These are phyloP conservation scores for Chamaecyparis obtusa DNA, from an alignment of 75 land plant species.

Conservation along the genomic window DNA sequence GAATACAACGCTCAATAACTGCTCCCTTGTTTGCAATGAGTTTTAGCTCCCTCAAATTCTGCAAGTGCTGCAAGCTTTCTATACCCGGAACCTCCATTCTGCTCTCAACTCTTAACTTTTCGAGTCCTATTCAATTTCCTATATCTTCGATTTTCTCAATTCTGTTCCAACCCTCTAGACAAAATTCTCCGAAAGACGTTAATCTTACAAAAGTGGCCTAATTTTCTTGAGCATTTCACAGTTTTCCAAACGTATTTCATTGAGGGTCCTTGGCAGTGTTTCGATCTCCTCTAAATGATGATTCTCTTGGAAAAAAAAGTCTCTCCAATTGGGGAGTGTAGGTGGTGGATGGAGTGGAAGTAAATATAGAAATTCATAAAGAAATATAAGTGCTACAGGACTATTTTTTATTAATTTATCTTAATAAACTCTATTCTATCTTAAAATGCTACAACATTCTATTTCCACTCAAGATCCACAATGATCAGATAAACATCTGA, in stretches of 20 bases:
- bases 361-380: no score
- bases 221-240: not conserved
- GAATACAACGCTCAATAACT: not conserved
- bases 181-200: not conserved
- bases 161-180: fast-evolving
- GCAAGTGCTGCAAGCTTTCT: no score
- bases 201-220: not conserved
- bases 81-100: no score
- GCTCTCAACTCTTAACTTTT: no score
- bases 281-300: not conserved
- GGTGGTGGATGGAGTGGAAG: no score
- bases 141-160: not conserved
- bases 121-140: not conserved
- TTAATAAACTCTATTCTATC: no score
- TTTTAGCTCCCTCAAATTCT: not conserved
- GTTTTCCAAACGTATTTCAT: no score
- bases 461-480: no score
- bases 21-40: not conserved
- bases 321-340: not conserved
- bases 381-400: no score
- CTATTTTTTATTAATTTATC: no score
- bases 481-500: no score
- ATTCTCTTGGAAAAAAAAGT: not conserved
- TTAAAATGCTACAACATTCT: no score
- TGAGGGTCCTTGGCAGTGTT: not conserved